Evolutionary conservation across 148 eudicot genomes (phyloP).

Genomic region (Rhododendron ovatum): DNA sequence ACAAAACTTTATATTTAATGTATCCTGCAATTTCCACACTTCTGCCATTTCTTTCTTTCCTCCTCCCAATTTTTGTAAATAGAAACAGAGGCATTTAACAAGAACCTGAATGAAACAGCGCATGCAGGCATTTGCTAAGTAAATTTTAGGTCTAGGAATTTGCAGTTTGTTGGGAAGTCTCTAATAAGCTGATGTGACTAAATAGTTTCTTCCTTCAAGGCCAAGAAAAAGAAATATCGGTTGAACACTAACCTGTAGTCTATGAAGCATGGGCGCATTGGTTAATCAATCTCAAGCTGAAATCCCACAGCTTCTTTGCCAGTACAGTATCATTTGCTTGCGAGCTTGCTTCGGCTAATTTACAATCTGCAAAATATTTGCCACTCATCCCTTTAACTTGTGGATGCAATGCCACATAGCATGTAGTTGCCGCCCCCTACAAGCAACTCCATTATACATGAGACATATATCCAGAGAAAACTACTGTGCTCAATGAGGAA

Average conservation of each 20-base stretch:
- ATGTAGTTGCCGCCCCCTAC: conserved; percentile 9
- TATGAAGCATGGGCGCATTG: background rate
- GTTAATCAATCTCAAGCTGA: conserved; percentile 34
- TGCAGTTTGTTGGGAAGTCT: background rate
- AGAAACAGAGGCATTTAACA: background rate
- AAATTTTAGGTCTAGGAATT: background rate
- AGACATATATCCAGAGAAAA: background rate
- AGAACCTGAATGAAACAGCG: background rate
- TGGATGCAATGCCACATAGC: background rate
- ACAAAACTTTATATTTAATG: background rate
- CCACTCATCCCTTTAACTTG: conserved; percentile 45
- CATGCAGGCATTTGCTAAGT: too few relatives aligned
- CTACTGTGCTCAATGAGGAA: background rate
- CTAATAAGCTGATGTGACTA: background rate
- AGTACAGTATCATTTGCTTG: conserved; percentile 38
- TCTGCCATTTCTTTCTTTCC: background rate
- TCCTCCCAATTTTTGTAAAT: background rate
- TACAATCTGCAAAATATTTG: conserved; percentile 50
- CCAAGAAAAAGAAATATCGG: background rate
- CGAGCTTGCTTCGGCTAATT: conserved; percentile 38
- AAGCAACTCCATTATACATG: background rate
- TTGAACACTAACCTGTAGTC: background rate
- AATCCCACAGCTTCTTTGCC: conserved; percentile 60
- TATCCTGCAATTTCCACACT: background rate
- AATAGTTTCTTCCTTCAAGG: background rate